phyloP scores from a whole-genome alignment of 768 basidiomycete species.

The Boletus rubescentipes region DNA sequence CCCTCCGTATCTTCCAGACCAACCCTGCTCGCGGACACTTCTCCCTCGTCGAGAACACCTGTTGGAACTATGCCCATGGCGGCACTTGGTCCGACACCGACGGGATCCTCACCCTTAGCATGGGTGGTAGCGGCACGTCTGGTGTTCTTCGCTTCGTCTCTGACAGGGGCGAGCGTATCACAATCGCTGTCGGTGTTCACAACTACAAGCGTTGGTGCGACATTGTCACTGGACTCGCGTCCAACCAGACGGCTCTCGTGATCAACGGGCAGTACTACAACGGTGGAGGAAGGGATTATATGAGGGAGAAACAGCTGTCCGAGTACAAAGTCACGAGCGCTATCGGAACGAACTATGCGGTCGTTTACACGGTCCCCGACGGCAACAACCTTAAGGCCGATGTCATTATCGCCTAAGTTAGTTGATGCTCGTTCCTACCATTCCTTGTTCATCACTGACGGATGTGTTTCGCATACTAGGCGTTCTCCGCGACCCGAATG shows the following conservation, averaged over 20 bases:
- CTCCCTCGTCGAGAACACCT: constrained; percentile 1
- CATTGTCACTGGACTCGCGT: constrained; percentile 32
- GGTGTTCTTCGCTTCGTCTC: constrained; percentile 35
- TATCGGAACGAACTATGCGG: not conserved
- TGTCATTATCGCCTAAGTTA: constrained; percentile 6
- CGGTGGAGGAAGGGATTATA: not conserved
- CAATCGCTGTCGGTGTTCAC: constrained; percentile 39
- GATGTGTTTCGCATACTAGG: not conserved
- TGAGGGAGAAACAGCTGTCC: constrained; percentile 6
- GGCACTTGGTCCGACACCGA: constrained; percentile 32
- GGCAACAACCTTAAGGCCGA: constrained; percentile 9
- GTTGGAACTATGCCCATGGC: constrained; percentile 5
- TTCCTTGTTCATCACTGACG: not conserved
- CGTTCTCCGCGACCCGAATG: not conserved
- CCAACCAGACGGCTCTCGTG: constrained; percentile 22
- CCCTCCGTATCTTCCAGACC: not conserved
- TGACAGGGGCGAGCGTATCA: constrained; percentile 31
- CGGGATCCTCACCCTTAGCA: constrained; percentile 28
- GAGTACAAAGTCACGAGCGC: constrained; percentile 7
- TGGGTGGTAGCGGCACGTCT: constrained; percentile 41
- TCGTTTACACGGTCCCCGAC: not conserved
- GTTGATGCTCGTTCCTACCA: not conserved
- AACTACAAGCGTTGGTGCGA: constrained; percentile 32
- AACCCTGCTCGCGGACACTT: constrained; percentile 5
- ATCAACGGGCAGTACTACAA: constrained; percentile 33